These are phyloP conservation scores for Choanephora cucurbitarum DNA, from an alignment of 371 early-diverging fungal genomes.

Conservation along the genomic window DNA sequence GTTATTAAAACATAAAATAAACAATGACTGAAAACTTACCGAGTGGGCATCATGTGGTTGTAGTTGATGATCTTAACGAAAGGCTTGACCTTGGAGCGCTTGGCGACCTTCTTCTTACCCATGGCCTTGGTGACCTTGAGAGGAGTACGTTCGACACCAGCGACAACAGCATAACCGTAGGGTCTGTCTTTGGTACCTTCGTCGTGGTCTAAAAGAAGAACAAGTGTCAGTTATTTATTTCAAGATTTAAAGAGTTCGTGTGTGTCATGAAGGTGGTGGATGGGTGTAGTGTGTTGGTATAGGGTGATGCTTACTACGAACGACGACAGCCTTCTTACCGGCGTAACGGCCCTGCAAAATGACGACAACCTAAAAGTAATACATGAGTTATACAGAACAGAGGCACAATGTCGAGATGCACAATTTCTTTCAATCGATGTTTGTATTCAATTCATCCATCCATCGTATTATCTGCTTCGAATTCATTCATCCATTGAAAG, in stretches of 20 bases:
- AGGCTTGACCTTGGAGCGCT: slow-evolving; percentile 96
- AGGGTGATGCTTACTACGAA: slow-evolving; percentile 79
- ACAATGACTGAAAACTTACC: slow-evolving; percentile 46
- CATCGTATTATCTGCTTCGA: slow-evolving; percentile 13
- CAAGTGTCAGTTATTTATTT: background rate
- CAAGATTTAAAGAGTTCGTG: too few species aligned
- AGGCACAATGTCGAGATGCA: slow-evolving; percentile 7
- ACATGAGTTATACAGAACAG: background rate
- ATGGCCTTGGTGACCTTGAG: slow-evolving; percentile 94
- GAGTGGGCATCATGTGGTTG: slow-evolving; percentile 99
- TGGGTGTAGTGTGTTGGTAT: too few species aligned
- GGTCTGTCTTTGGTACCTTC: slow-evolving; percentile 91
- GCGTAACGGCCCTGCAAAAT: slow-evolving; percentile 97
- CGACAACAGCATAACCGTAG: slow-evolving; percentile 97
- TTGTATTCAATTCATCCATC: slow-evolving; percentile 24
- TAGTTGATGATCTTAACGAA: slow-evolving; percentile 98
- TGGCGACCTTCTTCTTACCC: slow-evolving; percentile 93
- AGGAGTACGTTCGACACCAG: slow-evolving; percentile 96
- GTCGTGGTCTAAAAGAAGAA: slow-evolving; percentile 61
- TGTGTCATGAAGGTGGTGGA: background rate
- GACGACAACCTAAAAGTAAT: slow-evolving; percentile 84
- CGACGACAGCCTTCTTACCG: slow-evolving; percentile 99
- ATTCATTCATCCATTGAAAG: background rate
- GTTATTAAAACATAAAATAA: background rate
- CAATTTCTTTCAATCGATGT: background rate